Base-by-base conservation (phyloP, 805 yeast species). In the Barnettozyma siamensis region DNA sequence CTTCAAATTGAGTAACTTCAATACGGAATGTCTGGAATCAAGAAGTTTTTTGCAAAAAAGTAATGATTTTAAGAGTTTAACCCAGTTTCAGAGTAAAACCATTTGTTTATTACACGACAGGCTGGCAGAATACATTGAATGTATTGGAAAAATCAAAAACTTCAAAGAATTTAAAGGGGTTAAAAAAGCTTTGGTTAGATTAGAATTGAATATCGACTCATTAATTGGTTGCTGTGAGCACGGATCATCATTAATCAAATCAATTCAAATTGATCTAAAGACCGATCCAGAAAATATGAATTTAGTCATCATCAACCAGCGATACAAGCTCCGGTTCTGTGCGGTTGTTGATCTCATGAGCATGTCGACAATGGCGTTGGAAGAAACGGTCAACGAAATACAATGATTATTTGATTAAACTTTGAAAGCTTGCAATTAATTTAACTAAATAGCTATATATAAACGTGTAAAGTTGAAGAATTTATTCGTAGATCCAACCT, bases 401-500 rank as follows among this genome's bases (percentile, higher is more conserved):
- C 15, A 10, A 33, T 15, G 21, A 6, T 17, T 12, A 19, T 18
- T 11, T 9, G 13, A 19, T 18, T 18, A 31, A 18, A 31, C 13
- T 24, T 13, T 21, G 9, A 21, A 21, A 21, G 24, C 24, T 21
- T 21, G 24, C 9, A 7, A 21, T 21, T 7, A n/a, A n/a, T n/a
- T n/a, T n/a, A 21, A 6, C 24, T 21, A 21, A 9, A 26, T 26
- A 26, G 29, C 29, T 26, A 23, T 21, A 11, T 13, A 36, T 12
- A 17, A 27, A 13, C 16, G 11, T 12, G 12, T 9, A 12, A 23
- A 15, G 12, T 5, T 23, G 11, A 34, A 26, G 21, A 29, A 46
- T 38, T 73, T 84, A 88, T 73, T 89, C 98, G 84, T 93, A 93
- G 70, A 93, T 76, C 96, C 97, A 88, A 54, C 79, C 76, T 74